Base-by-base conservation (phyloP, 2,329 filamentous ascomycete species). In the Coleophoma crateriformis region DNA sequence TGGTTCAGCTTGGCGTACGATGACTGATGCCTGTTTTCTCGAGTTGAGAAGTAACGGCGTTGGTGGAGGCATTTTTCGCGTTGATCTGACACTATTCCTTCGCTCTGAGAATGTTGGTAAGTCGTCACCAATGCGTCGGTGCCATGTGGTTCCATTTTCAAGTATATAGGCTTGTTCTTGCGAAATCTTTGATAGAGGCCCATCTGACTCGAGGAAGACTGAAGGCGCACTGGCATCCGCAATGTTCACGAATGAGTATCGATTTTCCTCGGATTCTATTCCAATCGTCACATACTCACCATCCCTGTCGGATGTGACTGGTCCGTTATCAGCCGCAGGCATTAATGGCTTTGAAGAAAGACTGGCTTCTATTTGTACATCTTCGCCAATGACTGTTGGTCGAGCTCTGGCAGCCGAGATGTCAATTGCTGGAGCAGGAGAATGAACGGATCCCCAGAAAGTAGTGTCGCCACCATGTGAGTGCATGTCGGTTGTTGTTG, bases 31-130 rank as follows among this genome's bases (percentile, higher is more conserved):
- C 57, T 70, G 72, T 47, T 62, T 70, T 38, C 61, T 64, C 8
- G 66, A 67, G 8, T 64, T 66, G 40, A 70, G 69, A 33, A 85
- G 67, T 27, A 75, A 66, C 17, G 85, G 65, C 3, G 81, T 79
- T 14, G 75, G 70, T 2, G 82, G 82, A 7, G 78, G 79, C 12
- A 77, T 72, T 64, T 76, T 75, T 57, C 77, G 79, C 50, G 78
- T 72, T 17, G 70, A 70, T 37, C 68, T 70, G 5, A 61, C 64
- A 48, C 67, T 70, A 35, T 70, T 65, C 58, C 71, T 72, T 50
- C 79, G 72, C 34, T 71, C 71, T 1, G 82, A 82, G 58, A 85
- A 85, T 2, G 77, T 74, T 19, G 78, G 78, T 48, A 76, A 76
- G 19, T 76, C 68, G 41, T 84, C 78, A 20, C 82, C 82, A 44